Evolutionary conservation across 75 land plant genomes (phyloP).

Genomic region (Sequoiadendron giganteum): DNA sequence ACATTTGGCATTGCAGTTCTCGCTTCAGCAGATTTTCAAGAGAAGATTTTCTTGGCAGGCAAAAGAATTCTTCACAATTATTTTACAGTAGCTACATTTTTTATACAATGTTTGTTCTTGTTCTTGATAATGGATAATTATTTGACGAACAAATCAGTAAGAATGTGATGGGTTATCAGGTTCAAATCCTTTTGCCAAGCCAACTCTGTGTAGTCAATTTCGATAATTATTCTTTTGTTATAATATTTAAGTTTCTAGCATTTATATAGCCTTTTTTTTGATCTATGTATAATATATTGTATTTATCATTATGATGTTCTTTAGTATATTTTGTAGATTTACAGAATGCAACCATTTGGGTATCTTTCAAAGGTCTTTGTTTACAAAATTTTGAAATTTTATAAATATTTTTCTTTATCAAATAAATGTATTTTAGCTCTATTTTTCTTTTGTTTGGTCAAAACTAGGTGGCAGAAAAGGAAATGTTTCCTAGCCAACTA

Average conservation of each 20-base stretch:
- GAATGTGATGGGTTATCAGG: too few species aligned
- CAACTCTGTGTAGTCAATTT: neutral
- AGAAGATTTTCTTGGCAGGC: too few species aligned
- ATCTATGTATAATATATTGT: neutral
- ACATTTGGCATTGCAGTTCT: too few species aligned
- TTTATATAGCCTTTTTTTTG: neutral
- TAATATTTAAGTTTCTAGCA: neutral
- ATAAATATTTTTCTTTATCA: neutral
- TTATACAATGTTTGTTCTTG: neutral
- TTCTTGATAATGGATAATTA: neutral
- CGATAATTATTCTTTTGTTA: neutral
- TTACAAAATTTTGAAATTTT: neutral
- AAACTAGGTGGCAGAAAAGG: too few species aligned
- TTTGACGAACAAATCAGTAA: neutral
- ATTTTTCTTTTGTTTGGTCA: neutral
- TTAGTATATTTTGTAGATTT: too few species aligned
- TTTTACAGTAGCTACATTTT: neutral
- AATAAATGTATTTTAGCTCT: neutral
- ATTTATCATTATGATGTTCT: too few species aligned
- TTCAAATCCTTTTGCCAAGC: neutral
- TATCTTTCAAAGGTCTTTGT: neutral
- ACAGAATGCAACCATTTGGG: neutral
- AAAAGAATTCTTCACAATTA: neutral
- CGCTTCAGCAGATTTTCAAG: too few species aligned
- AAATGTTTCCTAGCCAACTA: too few species aligned